Percentiles rank a stretch among this genome's conserved stretches.
Conservation (phyloP, 1,139 yeast species). For the Blastobotrys malaysiensis region DNA sequence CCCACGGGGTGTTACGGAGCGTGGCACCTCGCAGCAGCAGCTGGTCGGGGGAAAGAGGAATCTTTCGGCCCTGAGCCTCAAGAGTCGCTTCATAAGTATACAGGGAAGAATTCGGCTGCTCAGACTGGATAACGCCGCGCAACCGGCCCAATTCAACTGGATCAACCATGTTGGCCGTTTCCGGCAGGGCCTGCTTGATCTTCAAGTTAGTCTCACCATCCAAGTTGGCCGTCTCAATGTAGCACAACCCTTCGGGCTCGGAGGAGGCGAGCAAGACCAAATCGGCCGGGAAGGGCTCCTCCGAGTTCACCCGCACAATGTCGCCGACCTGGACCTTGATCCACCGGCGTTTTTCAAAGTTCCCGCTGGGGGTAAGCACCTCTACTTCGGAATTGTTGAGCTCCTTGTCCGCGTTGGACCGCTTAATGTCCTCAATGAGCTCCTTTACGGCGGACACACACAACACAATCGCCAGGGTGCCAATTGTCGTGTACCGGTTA, state of each 20-base stretch:
- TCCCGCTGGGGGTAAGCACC: conserved; percentile 56
- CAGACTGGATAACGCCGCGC: conserved; percentile 63
- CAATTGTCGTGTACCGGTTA: conserved; percentile 90
- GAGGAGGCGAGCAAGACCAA: conserved; percentile 78
- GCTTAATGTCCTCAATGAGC: conserved; percentile 80
- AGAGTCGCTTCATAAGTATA: conserved; percentile 94
- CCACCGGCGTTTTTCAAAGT: conserved; percentile 70
- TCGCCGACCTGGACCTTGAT: conserved; percentile 88
- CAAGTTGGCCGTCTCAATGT: conserved; percentile 93
- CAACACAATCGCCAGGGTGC: conserved; percentile 78
- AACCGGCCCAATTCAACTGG: conserved; percentile 54
- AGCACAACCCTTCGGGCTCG: conserved; percentile 97
- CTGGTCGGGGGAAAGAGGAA: conserved; percentile 86
- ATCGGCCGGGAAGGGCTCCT: conserved; percentile 95
- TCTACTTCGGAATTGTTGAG: conserved; percentile 72
- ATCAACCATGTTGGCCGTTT: conserved; percentile 69
- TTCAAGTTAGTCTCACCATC: conserved; percentile 98
- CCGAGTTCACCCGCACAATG: conserved; percentile 75
- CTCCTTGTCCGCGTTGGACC: conserved; percentile 85
- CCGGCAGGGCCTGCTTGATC: conserved; percentile 80
- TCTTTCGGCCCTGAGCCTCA: conserved; percentile 48
- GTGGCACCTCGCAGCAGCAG: conserved; percentile 92
- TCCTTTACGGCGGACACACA: conserved; percentile 91
- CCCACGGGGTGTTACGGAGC: conserved; percentile 90
- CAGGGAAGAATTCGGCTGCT: conserved; percentile 89